These are phyloP conservation scores for Boletus vinaceobasis DNA, from an alignment of 768 basidiomycete genomes.

Conservation along the genomic window DNA sequence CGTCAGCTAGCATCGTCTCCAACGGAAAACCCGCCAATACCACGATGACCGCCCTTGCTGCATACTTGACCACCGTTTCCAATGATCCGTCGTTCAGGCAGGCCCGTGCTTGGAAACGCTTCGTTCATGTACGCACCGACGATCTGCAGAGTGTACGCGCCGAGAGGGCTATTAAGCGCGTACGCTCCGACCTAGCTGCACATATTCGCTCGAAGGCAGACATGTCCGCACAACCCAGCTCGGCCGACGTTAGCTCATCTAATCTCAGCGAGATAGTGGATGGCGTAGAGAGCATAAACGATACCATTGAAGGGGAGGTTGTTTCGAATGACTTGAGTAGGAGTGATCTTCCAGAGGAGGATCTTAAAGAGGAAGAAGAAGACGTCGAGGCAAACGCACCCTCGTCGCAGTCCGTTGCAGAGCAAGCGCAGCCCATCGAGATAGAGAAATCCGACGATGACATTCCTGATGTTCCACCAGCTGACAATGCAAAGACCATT, in stretches of 20 bases:
- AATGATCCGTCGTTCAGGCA: slow-evolving; percentile 62
- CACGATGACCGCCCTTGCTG: slow-evolving; percentile 64
- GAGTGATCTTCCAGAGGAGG: slow-evolving; percentile 19
- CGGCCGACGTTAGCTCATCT: slow-evolving; percentile 26
- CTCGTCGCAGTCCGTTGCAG: slow-evolving; percentile 4
- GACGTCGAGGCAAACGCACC: slow-evolving; percentile 10
- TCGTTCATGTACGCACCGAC: slow-evolving; percentile 81
- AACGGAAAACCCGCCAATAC: slow-evolving; percentile 37
- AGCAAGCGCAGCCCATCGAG: slow-evolving; percentile 13
- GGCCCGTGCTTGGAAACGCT: slow-evolving; percentile 76
- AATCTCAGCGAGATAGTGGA: slow-evolving; percentile 33
- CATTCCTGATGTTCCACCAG: slow-evolving; percentile 10
- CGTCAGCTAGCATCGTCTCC: slow-evolving; percentile 22
- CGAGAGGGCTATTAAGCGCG: slow-evolving; percentile 85
- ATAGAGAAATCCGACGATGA: slow-evolving; percentile 25
- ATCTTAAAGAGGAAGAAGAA: slow-evolving; percentile 29
- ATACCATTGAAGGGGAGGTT: slow-evolving; percentile 23
- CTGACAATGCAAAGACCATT: slow-evolving; percentile 4
- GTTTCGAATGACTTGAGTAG: slow-evolving; percentile 12
- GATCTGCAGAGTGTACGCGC: slow-evolving; percentile 85
- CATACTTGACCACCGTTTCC: slow-evolving; percentile 77
- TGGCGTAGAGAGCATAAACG: slow-evolving; percentile 30
- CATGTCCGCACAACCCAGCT: slow-evolving; percentile 19
- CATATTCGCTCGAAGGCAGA: slow-evolving; percentile 48
- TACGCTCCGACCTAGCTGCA: slow-evolving; percentile 78